Evolutionary conservation across 192 early-diverging fungal genomes (phyloP).

Genomic region (Mortierella claussenii): DNA sequence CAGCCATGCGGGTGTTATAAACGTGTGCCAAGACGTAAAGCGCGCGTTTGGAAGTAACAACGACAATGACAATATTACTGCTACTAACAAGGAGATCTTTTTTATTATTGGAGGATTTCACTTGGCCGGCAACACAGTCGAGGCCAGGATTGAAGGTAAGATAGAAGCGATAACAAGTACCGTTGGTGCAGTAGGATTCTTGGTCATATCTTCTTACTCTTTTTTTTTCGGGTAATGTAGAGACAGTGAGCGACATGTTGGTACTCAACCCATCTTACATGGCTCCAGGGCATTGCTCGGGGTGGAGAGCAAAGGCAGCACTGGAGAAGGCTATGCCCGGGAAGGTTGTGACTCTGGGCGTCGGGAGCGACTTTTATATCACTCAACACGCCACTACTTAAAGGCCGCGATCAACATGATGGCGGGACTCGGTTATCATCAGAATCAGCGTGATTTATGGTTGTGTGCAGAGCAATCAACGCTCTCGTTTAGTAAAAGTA

Average conservation of each 20-base stretch:
- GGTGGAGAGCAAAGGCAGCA: constrained; percentile 47
- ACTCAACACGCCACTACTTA: background rate
- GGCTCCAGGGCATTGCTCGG: constrained; percentile 55
- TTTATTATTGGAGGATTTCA: constrained; percentile 54
- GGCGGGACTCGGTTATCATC: too few species aligned
- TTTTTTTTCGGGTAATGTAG: background rate
- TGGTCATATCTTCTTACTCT: too few species aligned
- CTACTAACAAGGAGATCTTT: constrained; percentile 3
- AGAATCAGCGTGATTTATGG: too few species aligned
- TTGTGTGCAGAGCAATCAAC: background rate
- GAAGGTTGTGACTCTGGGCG: constrained; percentile 26
- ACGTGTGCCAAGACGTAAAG: constrained; percentile 42
- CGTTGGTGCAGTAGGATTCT: background rate
- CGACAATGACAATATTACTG: background rate
- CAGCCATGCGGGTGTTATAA: constrained; percentile 48
- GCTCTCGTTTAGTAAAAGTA: constrained; percentile 3
- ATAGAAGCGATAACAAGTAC: background rate
- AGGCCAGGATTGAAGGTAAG: constrained; percentile 35
- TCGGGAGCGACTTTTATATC: constrained; percentile 44
- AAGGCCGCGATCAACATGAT: too few species aligned
- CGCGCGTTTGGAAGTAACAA: constrained; percentile 15
- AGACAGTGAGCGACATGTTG: constrained; percentile 37
- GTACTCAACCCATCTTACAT: constrained; percentile 30
- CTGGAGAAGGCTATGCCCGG: constrained; percentile 43
- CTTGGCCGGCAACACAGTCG: constrained; percentile 36